Base-by-base conservation (phyloP, 2,329 filamentous ascomycete species). In the Ceratocystis cacaofunesta region DNA sequence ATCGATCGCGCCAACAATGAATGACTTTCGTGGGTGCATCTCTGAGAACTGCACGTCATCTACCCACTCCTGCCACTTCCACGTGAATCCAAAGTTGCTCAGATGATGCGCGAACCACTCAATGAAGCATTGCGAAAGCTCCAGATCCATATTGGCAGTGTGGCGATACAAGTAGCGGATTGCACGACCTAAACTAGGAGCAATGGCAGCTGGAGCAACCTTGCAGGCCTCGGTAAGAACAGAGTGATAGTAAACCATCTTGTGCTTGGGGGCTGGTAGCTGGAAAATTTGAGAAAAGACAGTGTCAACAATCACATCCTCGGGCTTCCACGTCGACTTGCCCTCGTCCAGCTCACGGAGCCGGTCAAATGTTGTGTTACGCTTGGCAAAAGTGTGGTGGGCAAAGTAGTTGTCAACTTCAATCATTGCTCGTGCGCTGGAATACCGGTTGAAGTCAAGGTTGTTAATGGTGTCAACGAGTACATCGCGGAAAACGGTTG, bases 61-160 rank as follows among this genome's bases (percentile, higher is more conserved):
- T 61, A 89, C 82, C 94, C 94, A 99, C 77, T 99, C 94, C 17
- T 88, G 87, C 94, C 94, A 99, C 76, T 97, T 97, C 94, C 94
- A 99, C 8, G 94, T 94, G 74, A 97, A 99, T 64, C 95, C 94
- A 73, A 99, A 99, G 77, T 99, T 99, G 77, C 92, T 96, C 70
- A 99, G 78, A 77, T 99, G 94, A 74, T 99, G 94, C 19, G 92
- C 84, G 73, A 99, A 99, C 94, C 94, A 99, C 74, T 97, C 92
- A 73, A 96, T 80, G 76, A 97, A 97, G 30, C 94, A 85, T 71
- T 92, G 88, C 65, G 80, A 82, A 55, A 99, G 78, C 75, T 97
- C 92, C 61, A 96, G 79, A 72, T 99, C 94, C 79, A 97, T 85
- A 1, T 82, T 83, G 67, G 90, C 86, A 8, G 89, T 79, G 73